phyloP scores from a whole-genome alignment of 2,329 filamentous ascomycete genomes.

The Acrodontium crateriforme region DNA sequence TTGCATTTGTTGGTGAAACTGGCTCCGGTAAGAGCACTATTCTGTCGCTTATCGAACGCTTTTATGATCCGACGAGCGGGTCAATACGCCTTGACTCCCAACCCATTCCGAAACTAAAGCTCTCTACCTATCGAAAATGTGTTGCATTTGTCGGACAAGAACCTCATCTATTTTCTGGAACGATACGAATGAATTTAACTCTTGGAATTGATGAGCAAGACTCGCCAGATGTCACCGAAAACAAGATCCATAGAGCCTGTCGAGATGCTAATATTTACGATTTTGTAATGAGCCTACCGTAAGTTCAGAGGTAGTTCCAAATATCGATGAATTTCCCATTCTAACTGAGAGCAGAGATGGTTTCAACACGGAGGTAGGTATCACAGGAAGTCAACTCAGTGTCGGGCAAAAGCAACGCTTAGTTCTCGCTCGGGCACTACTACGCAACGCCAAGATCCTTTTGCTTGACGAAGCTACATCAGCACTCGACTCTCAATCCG shows the following conservation, averaged over 20 bases:
- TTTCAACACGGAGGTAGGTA: constrained; percentile 32
- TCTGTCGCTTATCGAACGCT: constrained; percentile 33
- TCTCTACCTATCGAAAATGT: constrained; percentile 23
- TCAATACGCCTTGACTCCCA: constrained; percentile 26
- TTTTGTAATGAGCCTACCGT: constrained; percentile 38
- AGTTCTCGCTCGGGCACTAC: constrained; percentile 32
- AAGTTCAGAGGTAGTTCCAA: no score
- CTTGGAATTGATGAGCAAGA: constrained; percentile 24
- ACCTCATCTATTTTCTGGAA: constrained; percentile 31
- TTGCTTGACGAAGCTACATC: constrained; percentile 35
- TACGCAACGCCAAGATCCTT: constrained; percentile 32
- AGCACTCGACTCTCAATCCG: constrained; percentile 32
- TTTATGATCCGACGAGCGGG: constrained; percentile 29
- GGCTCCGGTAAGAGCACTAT: constrained; percentile 34
- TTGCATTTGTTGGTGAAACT: constrained; percentile 34
- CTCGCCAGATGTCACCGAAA: constrained; percentile 13
- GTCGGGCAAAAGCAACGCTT: constrained; percentile 34
- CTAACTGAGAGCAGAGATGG: no score
- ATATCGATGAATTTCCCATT: no score
- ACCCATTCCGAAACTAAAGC: constrained; percentile 26
- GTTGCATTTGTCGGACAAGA: constrained; percentile 33
- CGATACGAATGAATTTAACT: constrained; percentile 30
- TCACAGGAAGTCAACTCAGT: constrained; percentile 26
- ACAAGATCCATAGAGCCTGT: constrained; percentile 24
- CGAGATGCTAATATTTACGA: constrained; percentile 39